Evolutionary conservation across 176 grass and related monocot species (phyloP), one percentile per base, ranked within the genome.

Genomic region (Rhipidocladum racemiflorum): DNA sequence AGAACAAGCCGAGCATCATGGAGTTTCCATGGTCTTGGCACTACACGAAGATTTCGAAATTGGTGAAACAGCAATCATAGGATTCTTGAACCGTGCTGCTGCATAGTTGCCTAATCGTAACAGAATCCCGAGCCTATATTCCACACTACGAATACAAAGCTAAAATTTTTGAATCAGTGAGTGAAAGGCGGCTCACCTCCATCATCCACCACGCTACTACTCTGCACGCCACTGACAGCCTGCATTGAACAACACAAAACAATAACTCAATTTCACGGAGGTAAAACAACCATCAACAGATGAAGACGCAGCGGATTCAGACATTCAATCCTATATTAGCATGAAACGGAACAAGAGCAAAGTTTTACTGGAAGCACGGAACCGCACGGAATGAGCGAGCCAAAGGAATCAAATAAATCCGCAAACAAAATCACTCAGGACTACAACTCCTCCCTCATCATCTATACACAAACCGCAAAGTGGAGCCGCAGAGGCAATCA

Each of bases 1-100:
- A 99, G 92, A 36, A 99, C 92, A 72, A 99, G 91, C 32, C 96
- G 90, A 3, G 96, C 91, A 79, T 95, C 96, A 64, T 82, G 84
- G 16, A 88, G 83, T 65, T 93, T 99, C 96, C 96, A 95, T 0
- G 92, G 96, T 44, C 85, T 85, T 74, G 91, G 51, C 20, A 55
- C 51, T 55, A 53, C 49, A 53, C 18, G 51, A 21, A 55, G 51
- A 55, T 21, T 55, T 55, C 2, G 51, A 54, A 54, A n/a, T 7
- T 3, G 50, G 20, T 54, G 51, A 54, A 54, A 54, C 20, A 21
- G 2, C 51, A 54, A n/a, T 21, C 20, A 21, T 54, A 7, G 3
- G 2, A 17, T 56, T 56, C 53, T 23, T n/a, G 21, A 23, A 56
- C 8, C 10, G 53, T n/a, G 53, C 2, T 56, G 21, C 21, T 56